A percentile compares a stretch with the other conserved stretches of the same genome.
Conservation (phyloP, 495 filamentous ascomycete genomes). For the Daldinia vernicosa region DNA sequence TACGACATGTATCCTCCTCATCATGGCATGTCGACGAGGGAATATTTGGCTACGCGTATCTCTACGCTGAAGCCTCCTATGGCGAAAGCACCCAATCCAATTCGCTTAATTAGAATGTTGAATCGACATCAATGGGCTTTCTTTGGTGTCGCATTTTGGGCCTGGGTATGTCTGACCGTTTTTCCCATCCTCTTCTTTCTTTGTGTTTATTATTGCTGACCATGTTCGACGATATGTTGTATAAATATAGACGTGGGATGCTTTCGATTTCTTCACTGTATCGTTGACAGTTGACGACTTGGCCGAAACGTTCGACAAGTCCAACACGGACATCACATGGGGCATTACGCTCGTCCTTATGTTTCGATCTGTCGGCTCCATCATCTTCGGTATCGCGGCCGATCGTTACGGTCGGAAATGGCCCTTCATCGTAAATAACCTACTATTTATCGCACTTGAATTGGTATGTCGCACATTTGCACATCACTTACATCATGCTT, state of each 20-base stretch:
- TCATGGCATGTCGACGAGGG: slow-evolving; percentile 62
- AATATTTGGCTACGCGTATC: slow-evolving; percentile 76
- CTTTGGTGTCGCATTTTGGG: slow-evolving; percentile 75
- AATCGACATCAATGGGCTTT: slow-evolving; percentile 85
- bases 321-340: slow-evolving; percentile 84
- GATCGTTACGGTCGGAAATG: slow-evolving; percentile 89
- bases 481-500: slow-evolving; percentile 13
- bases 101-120: slow-evolving; percentile 73
- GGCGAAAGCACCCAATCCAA: slow-evolving; percentile 80
- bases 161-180: slow-evolving; percentile 62
- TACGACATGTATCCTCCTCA: slow-evolving; percentile 47
- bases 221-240: neutral
- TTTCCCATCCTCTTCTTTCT: neutral
- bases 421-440: slow-evolving; percentile 85
- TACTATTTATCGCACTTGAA: slow-evolving; percentile 83
- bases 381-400: slow-evolving; percentile 78
- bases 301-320: slow-evolving; percentile 69
- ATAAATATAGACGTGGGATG: slow-evolving; percentile 72
- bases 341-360: slow-evolving; percentile 88
- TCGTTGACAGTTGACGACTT: slow-evolving; percentile 76
- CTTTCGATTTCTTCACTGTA: slow-evolving; percentile 93
- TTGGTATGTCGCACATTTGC: slow-evolving; percentile 53
- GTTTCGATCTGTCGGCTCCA: slow-evolving; percentile 77
- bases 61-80: slow-evolving; percentile 79
- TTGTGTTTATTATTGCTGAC: slow-evolving; percentile 7